phyloP scores from a whole-genome alignment of 2,329 filamentous ascomycete genomes.

The Diaporthe helianthi region DNA sequence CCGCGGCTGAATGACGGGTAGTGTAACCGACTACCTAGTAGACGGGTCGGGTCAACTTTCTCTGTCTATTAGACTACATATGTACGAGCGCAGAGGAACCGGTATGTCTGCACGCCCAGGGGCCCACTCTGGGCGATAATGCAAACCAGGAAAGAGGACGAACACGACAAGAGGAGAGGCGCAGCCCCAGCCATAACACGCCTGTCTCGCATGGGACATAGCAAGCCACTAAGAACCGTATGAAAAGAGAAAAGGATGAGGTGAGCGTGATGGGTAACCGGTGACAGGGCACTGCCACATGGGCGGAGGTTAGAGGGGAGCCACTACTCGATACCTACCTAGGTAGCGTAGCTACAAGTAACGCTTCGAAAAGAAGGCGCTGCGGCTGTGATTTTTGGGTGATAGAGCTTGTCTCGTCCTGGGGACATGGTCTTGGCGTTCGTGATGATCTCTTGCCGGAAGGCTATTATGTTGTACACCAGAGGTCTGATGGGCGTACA shows the following conservation, averaged over 20 bases:
- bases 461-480: background rate
- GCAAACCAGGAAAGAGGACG: background rate
- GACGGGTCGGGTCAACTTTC: background rate
- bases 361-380: slow-evolving; percentile 5
- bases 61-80: slow-evolving; percentile 8
- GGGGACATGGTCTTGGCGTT: background rate
- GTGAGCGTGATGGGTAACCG: background rate
- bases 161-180: slow-evolving; percentile 3
- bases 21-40: no score
- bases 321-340: background rate
- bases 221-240: slow-evolving; percentile 32
- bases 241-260: slow-evolving; percentile 13
- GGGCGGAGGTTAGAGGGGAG: background rate
- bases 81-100: background rate
- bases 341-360: background rate
- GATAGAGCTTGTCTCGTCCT: background rate
- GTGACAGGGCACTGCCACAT: slow-evolving; percentile 8
- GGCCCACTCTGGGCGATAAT: background rate
- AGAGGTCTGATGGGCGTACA: background rate
- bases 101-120: background rate
- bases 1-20: background rate
- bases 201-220: slow-evolving; percentile 3
- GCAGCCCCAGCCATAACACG: slow-evolving; percentile 10
- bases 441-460: background rate
- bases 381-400: slow-evolving; percentile 14